Base-by-base conservation (phyloP, 768 basidiomycete species). In the Clitopilus passeckerianus region DNA sequence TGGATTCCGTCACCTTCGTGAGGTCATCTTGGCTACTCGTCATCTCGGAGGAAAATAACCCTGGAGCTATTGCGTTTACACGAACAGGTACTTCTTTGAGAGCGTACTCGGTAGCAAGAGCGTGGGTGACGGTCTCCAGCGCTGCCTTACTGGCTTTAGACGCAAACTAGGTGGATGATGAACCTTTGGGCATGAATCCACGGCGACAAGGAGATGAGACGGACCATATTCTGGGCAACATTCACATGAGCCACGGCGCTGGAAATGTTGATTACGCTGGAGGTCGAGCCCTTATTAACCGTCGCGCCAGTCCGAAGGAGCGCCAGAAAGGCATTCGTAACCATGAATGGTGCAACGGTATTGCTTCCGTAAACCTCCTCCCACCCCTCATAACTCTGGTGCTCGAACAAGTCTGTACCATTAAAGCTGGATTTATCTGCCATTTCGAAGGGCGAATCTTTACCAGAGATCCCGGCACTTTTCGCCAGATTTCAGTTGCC, bases 11-110 rank as follows among this genome's bases (percentile, higher is more conserved):
- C 14, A 41, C 37, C 10, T 14, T 15, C 3, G 12, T 5, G 37
- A 41, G 37, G n/a, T 41, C 37, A 15, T 41, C n/a, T n/a, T 41
- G 14, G 10, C 37, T 41, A 14, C 37, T 56, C 1, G 89, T 90
- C 86, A 91, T 86, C 71, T 89, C 87, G 1, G 86, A 87, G 59
- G 79, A 82, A 63, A 84, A 91, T 10, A 85, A 84, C 3, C 89
- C 89, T 1, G 89, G 89, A 9, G 89, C 85, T 56, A 90, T 79
- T 5, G 86, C 81, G 66, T 87, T 85, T 34, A 90, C 82, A 53
- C 89, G 87, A 37, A 90, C 82, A 7, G 81, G 83, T 10, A 87
- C 78, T 33, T 76, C 75, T 66, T 86, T 85, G 54, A 90, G 71
- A 1, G 84, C 86, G 57, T 89, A 77, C 66, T 91, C 90, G 1